Percentiles rank a stretch among this genome's conserved stretches.
Evolutionary conservation across 208 protist genomes (phyloP).

Genomic region (Wallacemonas sp.): DNA sequence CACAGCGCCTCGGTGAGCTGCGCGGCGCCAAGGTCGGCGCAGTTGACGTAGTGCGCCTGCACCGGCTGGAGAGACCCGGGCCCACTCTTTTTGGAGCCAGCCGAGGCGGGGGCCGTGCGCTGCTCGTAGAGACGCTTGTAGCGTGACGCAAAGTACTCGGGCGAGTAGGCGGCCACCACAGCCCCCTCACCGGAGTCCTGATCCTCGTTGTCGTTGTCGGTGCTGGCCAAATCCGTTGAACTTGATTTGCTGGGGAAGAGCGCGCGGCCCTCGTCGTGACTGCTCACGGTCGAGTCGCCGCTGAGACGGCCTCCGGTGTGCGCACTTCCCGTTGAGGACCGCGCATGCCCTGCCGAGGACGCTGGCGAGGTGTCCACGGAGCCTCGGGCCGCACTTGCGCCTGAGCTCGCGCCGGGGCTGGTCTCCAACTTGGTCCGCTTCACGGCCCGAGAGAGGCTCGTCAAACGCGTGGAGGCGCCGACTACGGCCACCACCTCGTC

Average conservation of each 20-base stretch:
- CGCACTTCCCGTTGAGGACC: background rate
- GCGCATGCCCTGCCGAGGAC: background rate
- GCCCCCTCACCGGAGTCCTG: too few relatives aligned
- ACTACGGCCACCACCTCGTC: too few relatives aligned
- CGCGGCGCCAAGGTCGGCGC: conserved; percentile 56
- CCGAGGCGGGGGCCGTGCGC: conserved; percentile 6
- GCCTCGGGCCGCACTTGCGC: conserved; percentile 12
- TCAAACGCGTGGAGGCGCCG: conserved; percentile 17
- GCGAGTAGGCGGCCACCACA: background rate
- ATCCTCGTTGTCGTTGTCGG: background rate
- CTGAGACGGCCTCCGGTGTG: background rate
- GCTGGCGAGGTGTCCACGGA: background rate
- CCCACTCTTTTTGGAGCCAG: background rate
- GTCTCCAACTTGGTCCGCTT: conserved; percentile 7
- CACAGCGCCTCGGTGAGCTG: conserved; percentile 47
- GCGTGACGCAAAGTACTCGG: conserved; percentile 15
- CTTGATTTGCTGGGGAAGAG: background rate
- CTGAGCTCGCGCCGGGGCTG: background rate
- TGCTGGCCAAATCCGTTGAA: background rate
- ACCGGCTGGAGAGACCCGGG: conserved; percentile 21
- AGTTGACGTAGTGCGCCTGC: conserved; percentile 83
- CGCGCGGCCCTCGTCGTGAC: background rate
- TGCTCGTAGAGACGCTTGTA: conserved; percentile 33
- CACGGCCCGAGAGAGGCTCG: conserved; percentile 7
- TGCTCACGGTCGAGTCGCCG: background rate